phyloP scores from a whole-genome alignment of 768 basidiomycete genomes.

The Naganishia vishniacii region DNA sequence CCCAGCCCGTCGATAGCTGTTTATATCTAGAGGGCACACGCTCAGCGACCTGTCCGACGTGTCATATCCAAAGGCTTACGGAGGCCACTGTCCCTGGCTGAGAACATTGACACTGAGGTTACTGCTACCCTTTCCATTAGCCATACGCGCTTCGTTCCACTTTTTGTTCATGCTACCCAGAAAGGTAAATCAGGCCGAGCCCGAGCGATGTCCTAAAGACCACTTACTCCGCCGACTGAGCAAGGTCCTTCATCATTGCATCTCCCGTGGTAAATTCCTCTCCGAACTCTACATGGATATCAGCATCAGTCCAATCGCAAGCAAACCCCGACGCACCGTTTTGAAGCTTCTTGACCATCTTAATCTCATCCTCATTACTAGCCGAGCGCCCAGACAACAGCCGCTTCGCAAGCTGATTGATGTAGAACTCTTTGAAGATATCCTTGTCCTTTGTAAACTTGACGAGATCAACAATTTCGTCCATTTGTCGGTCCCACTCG shows the following conservation, averaged over 20 bases:
- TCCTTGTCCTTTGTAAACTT: constrained; percentile 84
- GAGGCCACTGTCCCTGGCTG: constrained; percentile 86
- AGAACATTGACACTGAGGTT: constrained; percentile 72
- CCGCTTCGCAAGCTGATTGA: constrained; percentile 78
- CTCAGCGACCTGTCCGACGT: too few species aligned
- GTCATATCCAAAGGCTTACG: constrained; percentile 50
- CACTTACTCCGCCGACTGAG: constrained; percentile 49
- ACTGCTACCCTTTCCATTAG: constrained; percentile 36
- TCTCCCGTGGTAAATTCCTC: constrained; percentile 91
- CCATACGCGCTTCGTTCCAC: constrained; percentile 15
- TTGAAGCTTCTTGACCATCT: constrained; percentile 77
- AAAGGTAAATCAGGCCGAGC: too few species aligned
- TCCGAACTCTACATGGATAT: constrained; percentile 71
- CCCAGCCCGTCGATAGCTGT: constrained; percentile 15
- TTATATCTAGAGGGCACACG: constrained; percentile 51
- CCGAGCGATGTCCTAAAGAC: too few species aligned
- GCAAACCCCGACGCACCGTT: constrained; percentile 56
- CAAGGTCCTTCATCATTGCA: constrained; percentile 89
- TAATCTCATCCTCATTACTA: constrained; percentile 77
- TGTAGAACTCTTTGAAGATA: constrained; percentile 88
- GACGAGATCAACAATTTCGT: constrained; percentile 67
- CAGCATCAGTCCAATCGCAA: constrained; percentile 8
- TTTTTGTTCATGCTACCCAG: constrained; percentile 51
- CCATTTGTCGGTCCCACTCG: constrained; percentile 61
- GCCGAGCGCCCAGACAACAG: constrained; percentile 77